These are phyloP conservation scores for Carex kokanica DNA, from an alignment of 176 grass and related monocot genomes.

Conservation along the genomic window DNA sequence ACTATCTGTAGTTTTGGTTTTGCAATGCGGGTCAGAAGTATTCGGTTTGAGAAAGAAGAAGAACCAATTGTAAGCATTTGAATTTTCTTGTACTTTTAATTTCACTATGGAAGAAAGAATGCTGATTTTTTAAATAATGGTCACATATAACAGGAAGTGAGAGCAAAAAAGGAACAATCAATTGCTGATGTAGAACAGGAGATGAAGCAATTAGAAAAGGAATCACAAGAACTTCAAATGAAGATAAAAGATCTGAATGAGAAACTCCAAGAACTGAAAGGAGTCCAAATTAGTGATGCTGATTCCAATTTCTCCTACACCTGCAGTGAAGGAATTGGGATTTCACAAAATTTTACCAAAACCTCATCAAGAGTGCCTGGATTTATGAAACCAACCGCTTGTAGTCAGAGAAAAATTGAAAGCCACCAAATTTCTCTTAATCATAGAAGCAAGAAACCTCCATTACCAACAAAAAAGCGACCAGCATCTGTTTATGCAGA, in stretches of 20 bases:
- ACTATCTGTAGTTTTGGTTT: slow-evolving; percentile 90
- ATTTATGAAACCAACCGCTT: slow-evolving; percentile 88
- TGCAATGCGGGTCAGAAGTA: slow-evolving; percentile 80
- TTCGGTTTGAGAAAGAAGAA: slow-evolving; percentile 71
- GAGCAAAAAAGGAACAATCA: slow-evolving; percentile 53
- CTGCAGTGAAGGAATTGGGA: slow-evolving; percentile 46
- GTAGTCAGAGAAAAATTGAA: slow-evolving; percentile 58
- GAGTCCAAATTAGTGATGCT: slow-evolving; percentile 30
- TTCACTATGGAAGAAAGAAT: slow-evolving; percentile 11
- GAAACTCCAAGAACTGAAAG: slow-evolving; percentile 42
- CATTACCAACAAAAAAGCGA: slow-evolving; percentile 50
- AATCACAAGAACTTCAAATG: slow-evolving; percentile 66
- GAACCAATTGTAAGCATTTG: slow-evolving; percentile 55
- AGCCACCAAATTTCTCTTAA: slow-evolving; percentile 32
- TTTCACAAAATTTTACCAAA: slow-evolving; percentile 32
- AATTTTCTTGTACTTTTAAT: slow-evolving; percentile 11
- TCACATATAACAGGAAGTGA: slow-evolving; percentile 51
- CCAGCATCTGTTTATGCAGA: slow-evolving; percentile 84
- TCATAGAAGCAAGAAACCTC: slow-evolving; percentile 49
- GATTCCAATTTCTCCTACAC: slow-evolving; percentile 32
- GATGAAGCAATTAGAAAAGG: slow-evolving; percentile 59
- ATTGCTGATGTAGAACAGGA: slow-evolving; percentile 44
- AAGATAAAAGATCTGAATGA: slow-evolving; percentile 55
- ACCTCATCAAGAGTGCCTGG: slow-evolving; percentile 52
- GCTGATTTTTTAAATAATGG: background rate